Percentiles rank a stretch among this genome's conserved stretches.
Evolutionary conservation across 23 red algal species (phyloP).

Genomic region (Gracilaria vermiculophylla): DNA sequence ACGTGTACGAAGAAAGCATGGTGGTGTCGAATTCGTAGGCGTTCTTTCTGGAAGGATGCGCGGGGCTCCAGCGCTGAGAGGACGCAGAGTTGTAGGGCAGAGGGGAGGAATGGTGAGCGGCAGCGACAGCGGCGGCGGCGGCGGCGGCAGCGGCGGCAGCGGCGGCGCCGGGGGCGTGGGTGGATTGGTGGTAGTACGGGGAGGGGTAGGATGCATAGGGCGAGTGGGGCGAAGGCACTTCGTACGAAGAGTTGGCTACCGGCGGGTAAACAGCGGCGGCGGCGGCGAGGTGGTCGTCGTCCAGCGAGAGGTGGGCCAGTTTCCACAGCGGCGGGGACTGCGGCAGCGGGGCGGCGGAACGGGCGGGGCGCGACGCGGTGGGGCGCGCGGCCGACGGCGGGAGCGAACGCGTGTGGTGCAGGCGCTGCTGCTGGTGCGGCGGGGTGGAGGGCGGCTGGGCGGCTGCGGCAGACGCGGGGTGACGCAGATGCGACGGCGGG

Average conservation of each 20-base stretch:
- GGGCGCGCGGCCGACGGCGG: background rate
- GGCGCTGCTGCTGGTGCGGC: background rate
- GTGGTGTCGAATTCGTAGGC: background rate
- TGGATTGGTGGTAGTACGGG: constrained; percentile 5
- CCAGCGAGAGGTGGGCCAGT: constrained; percentile 39
- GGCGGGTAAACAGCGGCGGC: constrained; percentile 8
- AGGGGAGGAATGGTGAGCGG: constrained; percentile 9
- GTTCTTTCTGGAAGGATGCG: background rate
- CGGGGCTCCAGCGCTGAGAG: constrained; percentile 5
- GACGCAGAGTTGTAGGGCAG: background rate
- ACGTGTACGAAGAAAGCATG: background rate
- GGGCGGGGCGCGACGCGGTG: background rate
- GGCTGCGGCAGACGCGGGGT: background rate
- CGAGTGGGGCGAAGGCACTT: constrained; percentile 8
- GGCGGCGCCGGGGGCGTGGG: constrained; percentile 18
- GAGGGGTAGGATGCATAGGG: constrained; percentile 30
- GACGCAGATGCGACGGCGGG: background rate
- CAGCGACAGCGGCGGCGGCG: constrained; percentile 4
- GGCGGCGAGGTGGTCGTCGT: background rate
- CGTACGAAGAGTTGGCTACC: background rate
- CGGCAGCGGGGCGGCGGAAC: background rate
- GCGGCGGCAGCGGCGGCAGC: constrained; percentile 41
- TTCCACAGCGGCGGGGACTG: constrained; percentile 9
- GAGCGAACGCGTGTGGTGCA: background rate
- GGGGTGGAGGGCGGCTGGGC: background rate